A percentile compares a stretch with the other conserved stretches of the same genome.
Conservation (phyloP, 2,329 filamentous ascomycete genomes). For the Escovopsis sp. region DNA sequence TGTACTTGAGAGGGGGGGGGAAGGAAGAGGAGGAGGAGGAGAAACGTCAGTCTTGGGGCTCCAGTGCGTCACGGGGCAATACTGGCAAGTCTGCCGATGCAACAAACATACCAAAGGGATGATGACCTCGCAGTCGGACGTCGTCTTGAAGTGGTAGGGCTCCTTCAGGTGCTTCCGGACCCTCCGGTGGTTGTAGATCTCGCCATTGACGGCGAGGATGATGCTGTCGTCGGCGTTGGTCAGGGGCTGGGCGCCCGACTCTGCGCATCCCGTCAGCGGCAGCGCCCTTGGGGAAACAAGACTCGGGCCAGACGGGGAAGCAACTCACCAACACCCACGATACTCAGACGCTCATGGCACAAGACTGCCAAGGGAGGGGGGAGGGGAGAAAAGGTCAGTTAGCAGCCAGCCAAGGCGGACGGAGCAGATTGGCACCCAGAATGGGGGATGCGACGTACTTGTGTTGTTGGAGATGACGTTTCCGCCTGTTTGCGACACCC, state of each 20-base stretch:
- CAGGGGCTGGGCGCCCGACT: slow-evolving; percentile 89
- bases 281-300: no score
- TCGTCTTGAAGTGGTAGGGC: slow-evolving; percentile 93
- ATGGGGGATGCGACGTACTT: slow-evolving; percentile 42
- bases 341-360: slow-evolving; percentile 92
- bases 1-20: slow-evolving; percentile 44
- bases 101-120: slow-evolving; percentile 66
- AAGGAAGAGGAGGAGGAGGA: no score
- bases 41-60: background rate
- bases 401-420: no score
- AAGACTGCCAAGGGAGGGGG: slow-evolving; percentile 52
- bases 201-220: slow-evolving; percentile 92
- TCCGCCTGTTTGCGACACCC: no score
- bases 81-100: background rate
- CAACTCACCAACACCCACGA: slow-evolving; percentile 84
- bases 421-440: background rate
- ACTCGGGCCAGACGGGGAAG: slow-evolving; percentile 1
- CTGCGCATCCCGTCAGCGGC: slow-evolving; percentile 30
- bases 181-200: slow-evolving; percentile 98
- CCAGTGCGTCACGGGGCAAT: no score
- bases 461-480: slow-evolving; percentile 83
- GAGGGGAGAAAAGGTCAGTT: no score
- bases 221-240: slow-evolving; percentile 82
- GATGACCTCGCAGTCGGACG: slow-evolving; percentile 97
- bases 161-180: slow-evolving; percentile 75